phyloP scores from a whole-genome alignment of 2,329 filamentous ascomycete species.

The Penicillium sp. region DNA sequence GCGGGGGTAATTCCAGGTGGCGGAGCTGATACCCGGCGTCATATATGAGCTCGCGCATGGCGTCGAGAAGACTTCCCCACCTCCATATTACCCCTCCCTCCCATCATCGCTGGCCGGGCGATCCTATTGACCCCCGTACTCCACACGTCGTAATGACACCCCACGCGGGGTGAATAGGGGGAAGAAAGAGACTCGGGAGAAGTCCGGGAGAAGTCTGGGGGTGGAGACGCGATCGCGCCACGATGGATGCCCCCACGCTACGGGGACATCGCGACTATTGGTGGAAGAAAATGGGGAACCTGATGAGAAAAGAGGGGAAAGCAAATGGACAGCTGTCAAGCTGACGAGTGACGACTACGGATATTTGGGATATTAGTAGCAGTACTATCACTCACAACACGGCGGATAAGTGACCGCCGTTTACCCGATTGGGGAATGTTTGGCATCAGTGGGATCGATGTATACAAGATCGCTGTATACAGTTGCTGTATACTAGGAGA shows the following conservation, averaged over 20 bases:
- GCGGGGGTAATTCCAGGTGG: background rate
- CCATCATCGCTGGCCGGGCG: too few relatives aligned
- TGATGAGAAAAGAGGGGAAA: background rate
- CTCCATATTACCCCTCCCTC: conserved; percentile 8
- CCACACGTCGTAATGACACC: conserved; percentile 4
- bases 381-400: too few relatives aligned
- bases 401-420: too few relatives aligned
- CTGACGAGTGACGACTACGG: too few relatives aligned
- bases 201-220: conserved; percentile 27
- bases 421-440: too few relatives aligned
- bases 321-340: background rate
- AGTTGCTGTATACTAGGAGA: too few relatives aligned
- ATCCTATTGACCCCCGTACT: background rate
- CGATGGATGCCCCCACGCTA: conserved; percentile 14
- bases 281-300: conserved; percentile 22
- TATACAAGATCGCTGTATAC: too few relatives aligned
- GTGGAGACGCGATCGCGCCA: conserved; percentile 10
- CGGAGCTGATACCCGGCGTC: background rate
- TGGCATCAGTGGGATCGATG: too few relatives aligned
- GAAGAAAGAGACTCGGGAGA: conserved; percentile 11
- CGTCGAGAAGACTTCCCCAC: background rate
- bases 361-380: too few relatives aligned
- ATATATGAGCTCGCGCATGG: conserved; percentile 18
- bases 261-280: conserved; percentile 16
- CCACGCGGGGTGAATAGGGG: conserved; percentile 20